These are phyloP conservation scores for Pseudopediastrum boryanum DNA, from an alignment of 139 green algal genomes.

Conservation along the genomic window DNA sequence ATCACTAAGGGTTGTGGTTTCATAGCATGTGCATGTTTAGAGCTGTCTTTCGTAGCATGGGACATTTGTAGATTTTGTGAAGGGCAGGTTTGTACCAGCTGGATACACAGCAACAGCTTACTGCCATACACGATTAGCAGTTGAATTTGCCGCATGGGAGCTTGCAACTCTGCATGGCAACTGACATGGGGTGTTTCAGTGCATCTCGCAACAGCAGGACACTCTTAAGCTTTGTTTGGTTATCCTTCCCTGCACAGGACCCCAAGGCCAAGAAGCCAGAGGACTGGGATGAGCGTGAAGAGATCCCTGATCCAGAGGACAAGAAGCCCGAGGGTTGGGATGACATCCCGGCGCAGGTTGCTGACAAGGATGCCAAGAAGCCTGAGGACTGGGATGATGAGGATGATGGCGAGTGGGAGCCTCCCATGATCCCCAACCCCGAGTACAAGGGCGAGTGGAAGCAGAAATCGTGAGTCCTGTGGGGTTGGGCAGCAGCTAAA, in stretches of 20 bases:
- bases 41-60: too few species aligned
- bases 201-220: background rate
- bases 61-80: too few species aligned
- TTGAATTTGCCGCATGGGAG: too few species aligned
- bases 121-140: too few species aligned
- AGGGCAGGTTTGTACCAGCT: too few species aligned
- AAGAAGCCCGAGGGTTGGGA: conserved; percentile 82
- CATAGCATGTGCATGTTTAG: too few species aligned
- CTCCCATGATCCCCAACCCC: conserved; percentile 84
- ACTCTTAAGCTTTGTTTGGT: background rate
- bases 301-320: conserved; percentile 79
- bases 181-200: background rate
- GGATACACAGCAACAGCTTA: too few species aligned
- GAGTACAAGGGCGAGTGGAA: conserved; percentile 93
- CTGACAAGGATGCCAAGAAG: conserved; percentile 81
- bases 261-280: conserved; percentile 87
- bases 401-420: conserved; percentile 90
- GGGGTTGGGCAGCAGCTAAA: background rate
- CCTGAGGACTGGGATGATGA: conserved; percentile 93
- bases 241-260: conserved; percentile 52
- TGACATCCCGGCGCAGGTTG: conserved; percentile 76
- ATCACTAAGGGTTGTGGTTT: too few species aligned
- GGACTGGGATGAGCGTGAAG: conserved; percentile 87
- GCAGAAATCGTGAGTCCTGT: conserved; percentile 66
- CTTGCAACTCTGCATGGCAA: too few species aligned